phyloP scores from a whole-genome alignment of 306 rosid species.

The Myrica gale region DNA sequence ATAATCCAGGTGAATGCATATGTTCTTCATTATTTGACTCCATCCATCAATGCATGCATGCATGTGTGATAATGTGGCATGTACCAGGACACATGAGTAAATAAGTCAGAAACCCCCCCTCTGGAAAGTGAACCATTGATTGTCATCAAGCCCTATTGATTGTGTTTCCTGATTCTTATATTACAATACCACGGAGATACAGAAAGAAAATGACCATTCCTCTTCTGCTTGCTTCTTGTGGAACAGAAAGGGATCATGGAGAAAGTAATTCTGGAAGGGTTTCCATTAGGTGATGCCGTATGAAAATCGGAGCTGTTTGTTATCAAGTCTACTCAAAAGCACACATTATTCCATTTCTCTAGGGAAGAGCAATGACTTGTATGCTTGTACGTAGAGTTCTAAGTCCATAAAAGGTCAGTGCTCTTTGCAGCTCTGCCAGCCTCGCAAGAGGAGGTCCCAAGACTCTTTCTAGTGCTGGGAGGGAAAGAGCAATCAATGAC shows the following conservation, averaged over 20 bases:
- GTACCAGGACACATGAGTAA: neutral
- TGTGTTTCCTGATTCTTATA: conserved; percentile 13
- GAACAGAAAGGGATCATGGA: conserved; percentile 68
- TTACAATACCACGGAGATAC: conserved; percentile 3
- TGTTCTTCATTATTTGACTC: conserved; percentile 11
- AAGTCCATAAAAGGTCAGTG: neutral
- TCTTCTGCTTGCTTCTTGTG: conserved; percentile 25
- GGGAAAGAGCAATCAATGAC: no score
- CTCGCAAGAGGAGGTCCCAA: neutral
- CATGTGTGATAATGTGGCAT: neutral
- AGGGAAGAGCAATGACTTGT: neutral
- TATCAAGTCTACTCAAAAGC: neutral
- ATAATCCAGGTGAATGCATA: conserved; percentile 52
- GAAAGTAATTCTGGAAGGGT: conserved; percentile 60
- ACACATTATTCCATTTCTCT: neutral
- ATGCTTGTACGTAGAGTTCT: neutral
- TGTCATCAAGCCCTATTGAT: conserved; percentile 2
- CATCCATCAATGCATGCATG: neutral
- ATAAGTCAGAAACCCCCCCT: neutral
- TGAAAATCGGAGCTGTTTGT: conserved; percentile 29
- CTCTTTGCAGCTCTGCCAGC: neutral
- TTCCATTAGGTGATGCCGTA: conserved; percentile 29
- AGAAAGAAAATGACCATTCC: neutral
- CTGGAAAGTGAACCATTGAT: neutral
- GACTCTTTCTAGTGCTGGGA: neutral